Evolutionary conservation across 2,329 filamentous ascomycete species (phyloP), one percentile per base, ranked within the genome.

Genomic region (Ceratocystis destructans): DNA sequence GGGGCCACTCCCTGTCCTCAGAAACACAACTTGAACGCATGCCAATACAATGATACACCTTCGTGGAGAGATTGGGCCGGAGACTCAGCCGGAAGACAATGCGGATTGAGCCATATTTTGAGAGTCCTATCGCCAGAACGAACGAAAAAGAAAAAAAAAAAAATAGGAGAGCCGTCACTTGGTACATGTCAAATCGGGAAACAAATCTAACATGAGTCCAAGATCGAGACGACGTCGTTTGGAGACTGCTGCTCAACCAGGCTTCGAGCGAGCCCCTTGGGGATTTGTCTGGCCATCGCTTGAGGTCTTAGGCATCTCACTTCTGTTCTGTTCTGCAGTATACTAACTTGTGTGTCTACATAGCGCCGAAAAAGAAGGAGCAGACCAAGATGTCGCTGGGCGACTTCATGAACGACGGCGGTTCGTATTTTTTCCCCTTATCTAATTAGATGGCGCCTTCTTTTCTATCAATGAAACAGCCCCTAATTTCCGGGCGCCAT

Each of bases 381-480:
- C 83, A 85, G 78, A 88, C 96, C 86, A 99, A 95, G 83, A 93
- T 99, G 89, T 90, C 89, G 82, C 87, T 97, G 76, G 90, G 90
- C 82, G 89, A 90, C 79, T 99, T 99, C 84, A 84, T 99, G 82
- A 83, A 83, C 75, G 90, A 96, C 78, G 84, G 57, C 37, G 57
- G 66, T 66, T 33, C 7, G 64, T 61, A 50, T 17, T 44, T 31
- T 5, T 15, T 20, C 1, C 57, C 37, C 33, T 6, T 33, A 55
- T 10, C 48, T 53, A 22, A 41, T n/a, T 17, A 28, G 61, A 41
- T 31, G 41, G 37, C 5, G 5, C 33, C 44, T 57, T 15, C 5
- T 20, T 31, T 28, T 33, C 62, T 50, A 66, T 62, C 28, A 44
- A 41, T 41, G 10, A 41, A 41, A 41, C 37, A 3, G 37, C 37